Evolutionary conservation across 2,329 filamentous ascomycete species (phyloP), one percentile per base, ranked within the genome.

Genomic region (Fusarium drepaniforme): DNA sequence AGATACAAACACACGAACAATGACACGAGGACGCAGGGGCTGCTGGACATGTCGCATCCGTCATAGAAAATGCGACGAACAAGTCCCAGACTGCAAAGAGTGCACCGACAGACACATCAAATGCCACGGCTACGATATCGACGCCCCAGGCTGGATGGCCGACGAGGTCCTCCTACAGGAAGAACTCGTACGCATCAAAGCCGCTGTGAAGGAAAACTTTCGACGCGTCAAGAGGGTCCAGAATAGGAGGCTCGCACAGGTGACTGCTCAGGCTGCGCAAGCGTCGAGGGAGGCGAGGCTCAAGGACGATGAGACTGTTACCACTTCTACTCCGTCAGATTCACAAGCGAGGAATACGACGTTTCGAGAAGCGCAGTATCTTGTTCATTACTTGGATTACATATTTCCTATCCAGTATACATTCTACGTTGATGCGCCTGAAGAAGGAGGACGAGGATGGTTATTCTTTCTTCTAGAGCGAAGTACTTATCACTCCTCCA

Each of bases 81-180:
- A 57, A 13, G 68, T 60, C 1, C 80, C 80, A 0, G 59, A 59
- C 9, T 81, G 79, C 33, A 72, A 66, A 30, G 77, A 78, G 30
- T 81, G 80, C 59, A 71, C 59, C 33, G 73, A 72, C 18, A 64
- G 78, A 0, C 62, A 64, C 5, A 78, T 80, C 8, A 65, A 62
- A 3, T 80, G 79, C 42, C 72, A 80, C 37, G 79, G 79, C 5
- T 81, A 80, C 33, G 81, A 80, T 0, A 74, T 80, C 2, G 51
- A 68, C 3, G 81, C 83, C 74, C 83, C 84, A 3, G 71, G 72
- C 3, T 84, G 82, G 81, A 81, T 83, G 49, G 81, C 82, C 59
- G 69, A 77, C 28, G 62, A 70, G n/a, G 57, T 23, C 3, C 46
- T 75, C 64, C 70, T 83, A 23, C 82, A 83, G 44, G 76, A 77